These are phyloP conservation scores for Verticillium dahliae DNA, from an alignment of 2,329 filamentous ascomycete species.

Conservation along the genomic window DNA sequence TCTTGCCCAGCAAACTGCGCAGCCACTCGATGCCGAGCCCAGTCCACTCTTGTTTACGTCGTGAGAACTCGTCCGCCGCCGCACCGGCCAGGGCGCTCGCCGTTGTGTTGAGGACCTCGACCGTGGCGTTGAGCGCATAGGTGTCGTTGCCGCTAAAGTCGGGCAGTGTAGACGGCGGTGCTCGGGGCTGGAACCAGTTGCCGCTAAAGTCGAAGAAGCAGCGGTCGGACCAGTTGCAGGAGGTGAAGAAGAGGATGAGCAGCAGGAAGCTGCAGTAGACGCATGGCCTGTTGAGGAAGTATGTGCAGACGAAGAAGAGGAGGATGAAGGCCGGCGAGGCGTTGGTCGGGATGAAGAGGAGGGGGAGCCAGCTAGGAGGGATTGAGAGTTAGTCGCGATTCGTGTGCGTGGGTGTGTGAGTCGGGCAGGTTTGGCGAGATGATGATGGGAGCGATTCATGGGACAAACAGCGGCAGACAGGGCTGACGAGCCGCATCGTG, in stretches of 20 bases:
- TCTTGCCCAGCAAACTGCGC: constrained; percentile 69
- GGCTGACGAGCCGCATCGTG: background rate
- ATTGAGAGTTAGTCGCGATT: background rate
- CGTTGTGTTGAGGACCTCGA: constrained; percentile 63
- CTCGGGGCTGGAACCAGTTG: constrained; percentile 88
- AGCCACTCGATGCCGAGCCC: constrained; percentile 82
- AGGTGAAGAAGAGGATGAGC: constrained; percentile 87
- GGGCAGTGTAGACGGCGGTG: constrained; percentile 28
- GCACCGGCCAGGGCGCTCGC: constrained; percentile 60
- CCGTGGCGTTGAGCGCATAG: constrained; percentile 38
- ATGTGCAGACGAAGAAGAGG: constrained; percentile 86
- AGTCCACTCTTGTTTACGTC: constrained; percentile 58
- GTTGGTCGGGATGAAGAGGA: constrained; percentile 84
- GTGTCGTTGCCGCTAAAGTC: constrained; percentile 15
- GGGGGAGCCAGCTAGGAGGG: constrained; percentile 65
- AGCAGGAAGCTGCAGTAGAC: constrained; percentile 97
- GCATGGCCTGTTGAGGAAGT: constrained; percentile 93
- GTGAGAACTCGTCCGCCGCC: constrained; percentile 55
- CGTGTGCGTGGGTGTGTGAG: too few relatives aligned
- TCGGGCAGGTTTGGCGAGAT: background rate
- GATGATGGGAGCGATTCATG: background rate
- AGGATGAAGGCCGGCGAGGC: constrained; percentile 80
- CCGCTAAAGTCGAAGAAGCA: constrained; percentile 90
- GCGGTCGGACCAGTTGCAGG: constrained; percentile 80
- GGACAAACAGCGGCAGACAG: background rate